A percentile compares a stretch with the other conserved stretches of the same genome.
phyloP scores from a whole-genome alignment of 805 yeast species.

The Pichia californica region DNA sequence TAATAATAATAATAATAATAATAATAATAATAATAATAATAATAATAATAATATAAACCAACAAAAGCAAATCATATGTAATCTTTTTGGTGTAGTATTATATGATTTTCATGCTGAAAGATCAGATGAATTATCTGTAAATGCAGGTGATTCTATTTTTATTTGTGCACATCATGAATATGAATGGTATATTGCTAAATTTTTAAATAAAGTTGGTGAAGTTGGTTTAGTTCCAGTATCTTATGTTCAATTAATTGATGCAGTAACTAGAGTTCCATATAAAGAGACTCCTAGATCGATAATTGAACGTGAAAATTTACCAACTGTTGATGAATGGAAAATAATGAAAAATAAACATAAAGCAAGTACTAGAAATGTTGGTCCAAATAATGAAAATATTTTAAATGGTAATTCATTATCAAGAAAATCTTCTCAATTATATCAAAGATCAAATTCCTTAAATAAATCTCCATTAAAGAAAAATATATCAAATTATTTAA shows the following conservation, averaged over 20 bases:
- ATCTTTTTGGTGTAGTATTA: constrained; percentile 74
- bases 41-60: neutral
- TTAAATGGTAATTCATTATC: constrained; percentile 2
- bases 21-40: neutral
- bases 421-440: constrained; percentile 13
- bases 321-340: constrained; percentile 96
- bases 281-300: constrained; percentile 39
- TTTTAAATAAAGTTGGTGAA: constrained; percentile 90
- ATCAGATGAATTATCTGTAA: constrained; percentile 77
- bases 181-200: constrained; percentile 98
- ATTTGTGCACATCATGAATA: constrained; percentile 93
- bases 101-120: constrained; percentile 82
- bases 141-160: constrained; percentile 81
- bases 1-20: neutral
- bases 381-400: constrained; percentile 6
- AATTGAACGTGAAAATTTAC: constrained; percentile 63
- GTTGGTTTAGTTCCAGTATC: constrained; percentile 94
- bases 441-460: constrained; percentile 1
- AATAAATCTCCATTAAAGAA: constrained; percentile 1
- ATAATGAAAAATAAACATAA: constrained; percentile 83
- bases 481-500: constrained; percentile 3
- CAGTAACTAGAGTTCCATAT: constrained; percentile 57
- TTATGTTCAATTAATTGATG: constrained; percentile 80
- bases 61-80: constrained; percentile 24
- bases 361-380: constrained; percentile 60